Evolutionary conservation across 148 eudicot species (phyloP), one percentile per base, ranked within the genome.

Genomic region (Camellia granthamiana): DNA sequence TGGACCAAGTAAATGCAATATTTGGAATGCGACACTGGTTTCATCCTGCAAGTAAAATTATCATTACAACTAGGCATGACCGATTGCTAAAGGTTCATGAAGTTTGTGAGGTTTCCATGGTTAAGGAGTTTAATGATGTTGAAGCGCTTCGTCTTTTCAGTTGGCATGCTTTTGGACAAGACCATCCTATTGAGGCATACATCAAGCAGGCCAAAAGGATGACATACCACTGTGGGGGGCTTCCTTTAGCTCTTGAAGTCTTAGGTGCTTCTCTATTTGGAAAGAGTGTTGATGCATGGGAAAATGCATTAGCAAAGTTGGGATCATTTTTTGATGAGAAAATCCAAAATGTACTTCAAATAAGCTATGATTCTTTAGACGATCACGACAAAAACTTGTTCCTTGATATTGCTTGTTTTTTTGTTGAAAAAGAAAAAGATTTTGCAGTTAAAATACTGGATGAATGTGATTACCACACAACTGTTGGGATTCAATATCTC

Each of bases 201-300:
- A 46, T 52, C 52, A 55, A 82, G n/a, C 77, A 46, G 4, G 60
- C 76, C 14, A 49, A 14, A 18, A 71, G 62, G 14, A 62, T 70
- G 1, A 44, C 72, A 21, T 7, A 41, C 5, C 8, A 70, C 43
- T 77, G 80, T n/a, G 54, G 59, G 16, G 80, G 76, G 58, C 61
- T 76, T 51, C 84, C 80, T 21, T 61, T 77, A 61, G 80, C 80
- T 30, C 84, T 82, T 42, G 16, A 77, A 61, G 81, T 77, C 21
- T 61, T 82, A 19, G 84, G 81, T 51, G 38, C 81, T 41, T 7
- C 19, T 18, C 67, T 63, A 5, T 63, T 8, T n/a, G 67, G 21
- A 44, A 30, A 11, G 3, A 38, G 2, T 16, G 3, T 60, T 1
- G 64, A 60, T 60, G 64, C 2, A 18, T 60, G 64, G 21, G n/a